Base-by-base conservation (phyloP, 2,329 filamentous ascomycete genomes). In the Fusarium tanahbumbuense region DNA sequence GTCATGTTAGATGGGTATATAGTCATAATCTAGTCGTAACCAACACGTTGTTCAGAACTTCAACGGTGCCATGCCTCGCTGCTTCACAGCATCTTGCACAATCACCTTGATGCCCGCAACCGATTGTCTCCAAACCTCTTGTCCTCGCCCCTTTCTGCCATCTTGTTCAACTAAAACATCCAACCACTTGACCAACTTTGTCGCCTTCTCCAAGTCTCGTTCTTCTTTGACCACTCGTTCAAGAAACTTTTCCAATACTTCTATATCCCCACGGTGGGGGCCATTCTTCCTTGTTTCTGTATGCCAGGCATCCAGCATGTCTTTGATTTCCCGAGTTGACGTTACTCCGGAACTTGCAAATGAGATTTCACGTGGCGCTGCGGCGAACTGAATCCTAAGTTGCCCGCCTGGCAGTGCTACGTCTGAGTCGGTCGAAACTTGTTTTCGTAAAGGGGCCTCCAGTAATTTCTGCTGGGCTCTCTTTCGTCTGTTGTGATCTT, bases 261-360 rank as follows among this genome's bases (percentile, higher is more conserved):
- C 86, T 1, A 95, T 90, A 79, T 99, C 96, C 60, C 92, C 89
- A 0, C 81, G 81, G 78, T 96, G 94, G 3, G 96, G 96, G 0
- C 92, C 93, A 5, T 94, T 91, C 8, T 84, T 84, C 37, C 79
- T 82, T 65, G 95, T 97, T 64, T 91, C 89, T 5, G 82, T 77
- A 69, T 93, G 87, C 96, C 96, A 99, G 6, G 88, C 88, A 57
- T 84, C 87, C 16, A 98, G 82, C 76, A 93, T 93, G 40, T 88
- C 85, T 46, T 94, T 87, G 56, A 98, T 83, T 70, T 97, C 92
- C 1, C 77, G 73, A 8, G 83, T 71, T 1, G 79, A 81, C 25
- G 81, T 83, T 15, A 84, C 74, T 0, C 78, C 80, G 1, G 81
- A 79, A 13, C 78, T 79, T 6, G 83, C 79, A 69, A 90, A 88